Base-by-base conservation (phyloP, 2,329 filamentous ascomycete species). In the Davidsoniella neocaledoniae region DNA sequence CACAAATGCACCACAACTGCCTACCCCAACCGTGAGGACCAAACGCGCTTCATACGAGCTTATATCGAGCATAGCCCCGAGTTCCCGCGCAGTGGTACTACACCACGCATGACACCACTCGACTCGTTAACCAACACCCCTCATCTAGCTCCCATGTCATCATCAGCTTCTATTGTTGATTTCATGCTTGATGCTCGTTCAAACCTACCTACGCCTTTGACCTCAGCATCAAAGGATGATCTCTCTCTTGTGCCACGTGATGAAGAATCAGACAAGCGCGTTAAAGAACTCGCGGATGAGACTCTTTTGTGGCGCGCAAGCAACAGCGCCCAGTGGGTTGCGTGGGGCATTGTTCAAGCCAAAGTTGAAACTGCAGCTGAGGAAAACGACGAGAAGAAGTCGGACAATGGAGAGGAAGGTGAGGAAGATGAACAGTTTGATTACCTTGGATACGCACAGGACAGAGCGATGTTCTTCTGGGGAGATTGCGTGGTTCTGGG, bases 291-390 rank as follows among this genome's bases (percentile, higher is more conserved):
- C 25, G 68, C 91, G 59, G 76, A 81, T 39, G 87, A 96, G 66
- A 80, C 86, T 2, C 72, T 79, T 14, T 69, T 94, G 43, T 98
- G 91, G 91, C 78, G 91, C 2, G 70, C 85, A 0, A 85, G 86
- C 38, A 94, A 91, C 65, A 87, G 82, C 36, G 86, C 86, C 2
- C 78, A 84, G 65, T 98, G 91, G 91, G 77, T 93, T 21, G 85
- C 87, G 1, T 98, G 91, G 91, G 91, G 91, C 21, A 86, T 96
- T 54, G 83, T 98, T 47, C 91, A 98, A 66, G 90, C 91, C 44
- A 88, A 91, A 61, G 72, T 94, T 1, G 49, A 54, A 47, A 64
- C 65, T 51, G 64, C 45, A 5, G 57, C 45, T 0, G 56, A 53
- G 5, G 56, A 50, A 8, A 57, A 47, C 17, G 54, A 54, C 5